These are phyloP conservation scores for Vanrija sp. DNA, from an alignment of 1,284 basidiomycete species.

Conservation along the genomic window DNA sequence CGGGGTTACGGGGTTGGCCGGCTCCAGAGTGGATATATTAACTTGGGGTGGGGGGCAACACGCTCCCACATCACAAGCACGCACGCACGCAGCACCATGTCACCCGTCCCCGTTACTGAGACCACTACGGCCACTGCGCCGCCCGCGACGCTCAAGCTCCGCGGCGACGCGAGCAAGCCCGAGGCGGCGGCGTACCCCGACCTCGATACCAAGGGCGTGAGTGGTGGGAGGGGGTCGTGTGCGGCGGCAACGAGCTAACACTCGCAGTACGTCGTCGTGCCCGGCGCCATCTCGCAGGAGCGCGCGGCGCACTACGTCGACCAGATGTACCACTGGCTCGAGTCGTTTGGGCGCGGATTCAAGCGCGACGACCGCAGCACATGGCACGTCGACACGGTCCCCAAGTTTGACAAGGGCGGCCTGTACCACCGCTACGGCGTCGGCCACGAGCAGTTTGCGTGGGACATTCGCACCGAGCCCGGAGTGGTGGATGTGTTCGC, in stretches of 20 bases:
- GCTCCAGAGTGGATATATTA: too few relatives aligned
- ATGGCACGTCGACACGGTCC: constrained; percentile 41
- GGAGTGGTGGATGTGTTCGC: constrained; percentile 41
- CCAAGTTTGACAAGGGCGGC: constrained; percentile 37
- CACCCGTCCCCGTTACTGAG: too few relatives aligned
- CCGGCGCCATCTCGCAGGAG: constrained; percentile 34
- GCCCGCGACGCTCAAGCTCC: constrained; percentile 21
- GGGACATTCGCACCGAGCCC: constrained; percentile 47
- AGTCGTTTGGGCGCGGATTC: constrained; percentile 44
- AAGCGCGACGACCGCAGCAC: constrained; percentile 44
- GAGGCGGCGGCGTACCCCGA: constrained; percentile 20
- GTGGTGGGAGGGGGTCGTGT: constrained; percentile 4
- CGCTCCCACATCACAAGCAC: too few relatives aligned
- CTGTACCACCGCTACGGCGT: constrained; percentile 39
- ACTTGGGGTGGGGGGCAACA: too few relatives aligned
- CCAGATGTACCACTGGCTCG: constrained; percentile 42
- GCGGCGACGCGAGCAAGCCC: constrained; percentile 15
- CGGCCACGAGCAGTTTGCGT: constrained; percentile 47
- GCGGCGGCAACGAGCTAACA: background rate
- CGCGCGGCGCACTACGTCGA: constrained; percentile 38
- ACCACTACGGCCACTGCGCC: background rate
- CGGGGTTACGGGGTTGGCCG: too few relatives aligned
- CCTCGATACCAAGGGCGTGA: constrained; percentile 27
- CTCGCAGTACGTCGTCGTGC: constrained; percentile 41
- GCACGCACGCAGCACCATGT: too few relatives aligned